Base-by-base conservation (phyloP, 352 stramenopile genomes). In the Elongisporangium prolatum region DNA sequence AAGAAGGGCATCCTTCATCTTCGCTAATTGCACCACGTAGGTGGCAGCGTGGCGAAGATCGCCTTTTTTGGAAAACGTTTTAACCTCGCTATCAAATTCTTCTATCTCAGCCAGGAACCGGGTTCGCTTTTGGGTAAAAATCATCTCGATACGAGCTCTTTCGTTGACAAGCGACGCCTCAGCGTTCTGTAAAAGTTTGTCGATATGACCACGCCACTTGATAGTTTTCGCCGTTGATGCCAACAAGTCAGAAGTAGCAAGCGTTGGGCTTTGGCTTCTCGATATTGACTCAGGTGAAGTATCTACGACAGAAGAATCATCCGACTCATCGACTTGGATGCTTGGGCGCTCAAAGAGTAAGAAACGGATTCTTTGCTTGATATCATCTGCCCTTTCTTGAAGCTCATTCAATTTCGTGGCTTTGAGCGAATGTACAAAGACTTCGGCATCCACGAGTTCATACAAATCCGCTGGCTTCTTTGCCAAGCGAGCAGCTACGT, bases 91-190 rank as follows among this genome's bases (percentile, higher is more conserved):
- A n/a, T 88, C 77, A 50, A 93, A 89, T 17, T 90, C 77, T 13
- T 91, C 81, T 4, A 92, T 82, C 48, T 91, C 84, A 11, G 77
- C 71, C 40, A 85, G 75, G 25, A 92, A 88, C 2, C 79, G 82
- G 17, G 82, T 84, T 2, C 84, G 60, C 34, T 89, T 89, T 0
- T 80, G 75, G 13, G 89, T 63, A 56, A 92, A 91, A 37, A 86
- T 70, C 2, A 76, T 68, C 65, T 93, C 84, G 49, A 92, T 88
- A 10, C 83, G 67, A 21, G 77, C 63, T 16, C 84, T 73, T 49
- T 90, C 84, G 14, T 76, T 73, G 13, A 88, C 67, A 10, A 93
- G 64, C 0, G 66, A 67, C 17, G 61, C 51, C 13, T 93, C 80
- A 0, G 80, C 77, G 40, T 89, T 79, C 48, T 65, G 62, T 3